A percentile compares a stretch with the other conserved stretches of the same genome.
Evolutionary conservation across 768 basidiomycete genomes (phyloP).

Genomic region (Amanita muscaria): DNA sequence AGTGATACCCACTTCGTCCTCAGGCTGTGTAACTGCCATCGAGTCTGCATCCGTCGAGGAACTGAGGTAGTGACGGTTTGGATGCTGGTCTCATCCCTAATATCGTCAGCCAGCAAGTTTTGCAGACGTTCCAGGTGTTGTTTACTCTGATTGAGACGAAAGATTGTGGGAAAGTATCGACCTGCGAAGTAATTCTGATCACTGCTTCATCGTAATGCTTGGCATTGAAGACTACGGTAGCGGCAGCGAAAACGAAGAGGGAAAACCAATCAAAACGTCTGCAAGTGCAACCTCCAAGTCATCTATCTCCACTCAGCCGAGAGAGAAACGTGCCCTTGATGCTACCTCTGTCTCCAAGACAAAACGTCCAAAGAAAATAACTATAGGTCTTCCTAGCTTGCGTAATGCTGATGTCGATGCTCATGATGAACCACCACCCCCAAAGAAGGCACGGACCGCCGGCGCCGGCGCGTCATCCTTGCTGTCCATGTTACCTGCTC

Average conservation of each 20-base stretch:
- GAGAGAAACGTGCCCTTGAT: slow-evolving; percentile 14
- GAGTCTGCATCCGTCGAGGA: too few relatives aligned
- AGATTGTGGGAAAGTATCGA: too few relatives aligned
- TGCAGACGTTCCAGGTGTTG: too few relatives aligned
- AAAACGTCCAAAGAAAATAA: slow-evolving; percentile 49
- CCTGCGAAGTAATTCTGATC: neutral
- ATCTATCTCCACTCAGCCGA: neutral
- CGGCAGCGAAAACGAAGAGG: slow-evolving; percentile 51
- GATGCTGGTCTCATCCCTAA: too few relatives aligned
- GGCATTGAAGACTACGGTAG: slow-evolving; percentile 75
- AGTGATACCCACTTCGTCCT: too few relatives aligned
- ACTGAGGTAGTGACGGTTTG: too few relatives aligned
- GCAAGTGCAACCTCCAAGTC: slow-evolving; percentile 8
- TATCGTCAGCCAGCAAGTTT: too few relatives aligned
- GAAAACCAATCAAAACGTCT: slow-evolving; percentile 17
- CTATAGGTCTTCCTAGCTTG: slow-evolving; percentile 48
- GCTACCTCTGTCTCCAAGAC: slow-evolving; percentile 9
- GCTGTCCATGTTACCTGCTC: slow-evolving; percentile 67
- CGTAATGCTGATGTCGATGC: slow-evolving; percentile 24
- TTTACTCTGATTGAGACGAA: too few relatives aligned
- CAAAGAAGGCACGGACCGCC: slow-evolving; percentile 49
- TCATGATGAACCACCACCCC: slow-evolving; percentile 35
- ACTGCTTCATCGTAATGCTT: slow-evolving; percentile 39
- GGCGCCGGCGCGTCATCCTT: slow-evolving; percentile 59
- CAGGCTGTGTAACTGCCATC: too few relatives aligned